Evolutionary conservation across 257 asterid genomes (phyloP), one percentile per base, ranked within the genome.

Genomic region (Leonotis leonurus): DNA sequence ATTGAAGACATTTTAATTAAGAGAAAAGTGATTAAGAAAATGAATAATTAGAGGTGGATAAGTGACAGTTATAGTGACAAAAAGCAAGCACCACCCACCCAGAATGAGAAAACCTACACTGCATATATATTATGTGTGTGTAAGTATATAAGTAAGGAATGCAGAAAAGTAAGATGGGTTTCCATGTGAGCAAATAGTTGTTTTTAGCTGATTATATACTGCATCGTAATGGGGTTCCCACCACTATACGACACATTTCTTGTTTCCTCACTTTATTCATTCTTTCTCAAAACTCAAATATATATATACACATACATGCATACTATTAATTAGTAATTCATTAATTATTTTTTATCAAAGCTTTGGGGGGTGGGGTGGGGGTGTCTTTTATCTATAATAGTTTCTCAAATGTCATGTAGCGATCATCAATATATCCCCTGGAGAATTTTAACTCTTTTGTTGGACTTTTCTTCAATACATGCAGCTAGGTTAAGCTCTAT

Each of bases 341-440:
- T n/a, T n/a, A n/a, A n/a, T n/a, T n/a, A n/a, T n/a, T 3, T 55
- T 17, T 35, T 10, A 33, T 7, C 6, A 29, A 1, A 30, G 6
- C 33, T 29, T 35, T 8, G n/a, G n/a, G n/a, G n/a, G 8, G 1
- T 1, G 14, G n/a, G 18, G 2, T 14, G 8, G 54, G 79, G 58
- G 53, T 73, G 82, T 75, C 70, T 68, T 77, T 72, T 77, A 77
- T 67, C 75, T 52, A 54, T 22, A 66, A 70, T 77, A 65, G 70
- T 82, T 77, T 67, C 51, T 75, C 40, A 60, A 50, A 53, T 79
- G 81, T 70, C 83, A 68, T 50, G 70, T 78, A 76, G 81, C 66
- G 78, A 33, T 62, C 79, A 77, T 52, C 67, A 72, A 70, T 63
- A 71, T 82, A 56, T 78, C 73, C 70, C 70, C 78, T 62, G 77